These are phyloP conservation scores for Globisporangium rhizosaccharum DNA, from an alignment of 352 stramenopile species.

Conservation along the genomic window DNA sequence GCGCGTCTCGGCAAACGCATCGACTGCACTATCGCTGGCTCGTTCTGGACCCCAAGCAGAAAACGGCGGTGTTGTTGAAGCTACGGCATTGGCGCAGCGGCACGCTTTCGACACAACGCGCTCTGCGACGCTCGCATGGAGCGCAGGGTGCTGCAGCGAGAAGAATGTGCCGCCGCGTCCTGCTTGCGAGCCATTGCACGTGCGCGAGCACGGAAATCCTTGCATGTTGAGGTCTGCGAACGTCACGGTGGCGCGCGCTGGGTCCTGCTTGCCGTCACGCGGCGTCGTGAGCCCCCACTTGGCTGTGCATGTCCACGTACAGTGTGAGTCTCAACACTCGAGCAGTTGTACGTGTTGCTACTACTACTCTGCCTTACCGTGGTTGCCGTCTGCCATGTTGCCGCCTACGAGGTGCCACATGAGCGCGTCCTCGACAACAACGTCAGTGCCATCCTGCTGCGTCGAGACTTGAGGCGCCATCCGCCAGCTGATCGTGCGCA, in stretches of 20 bases:
- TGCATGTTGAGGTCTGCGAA: constrained; percentile 84
- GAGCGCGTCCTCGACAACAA: constrained; percentile 23
- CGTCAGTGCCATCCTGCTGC: constrained; percentile 19
- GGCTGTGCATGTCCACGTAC: constrained; percentile 22
- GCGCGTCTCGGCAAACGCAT: constrained; percentile 33
- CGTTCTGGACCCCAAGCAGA: background rate
- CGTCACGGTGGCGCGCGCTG: constrained; percentile 28
- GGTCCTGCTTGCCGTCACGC: constrained; percentile 15
- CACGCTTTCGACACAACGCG: constrained; percentile 44
- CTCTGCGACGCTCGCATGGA: constrained; percentile 49
- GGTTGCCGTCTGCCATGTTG: constrained; percentile 43
- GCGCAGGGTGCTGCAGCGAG: constrained; percentile 26
- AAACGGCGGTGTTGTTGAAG: constrained; percentile 6
- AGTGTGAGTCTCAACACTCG: background rate
- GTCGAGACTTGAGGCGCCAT: background rate
- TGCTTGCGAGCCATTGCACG: constrained; percentile 67
- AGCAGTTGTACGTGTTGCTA: background rate
- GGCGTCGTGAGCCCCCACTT: constrained; percentile 71
- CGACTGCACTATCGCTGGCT: too few relatives aligned
- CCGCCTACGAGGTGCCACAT: constrained; percentile 67
- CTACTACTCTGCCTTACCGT: constrained; percentile 26
- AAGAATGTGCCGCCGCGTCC: constrained; percentile 73
- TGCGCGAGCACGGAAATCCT: constrained; percentile 67
- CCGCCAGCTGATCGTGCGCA: constrained; percentile 9
- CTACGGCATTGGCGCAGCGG: constrained; percentile 14